These are phyloP conservation scores for Paxillus rubicundulus DNA, from an alignment of 768 basidiomycete species.

Conservation along the genomic window DNA sequence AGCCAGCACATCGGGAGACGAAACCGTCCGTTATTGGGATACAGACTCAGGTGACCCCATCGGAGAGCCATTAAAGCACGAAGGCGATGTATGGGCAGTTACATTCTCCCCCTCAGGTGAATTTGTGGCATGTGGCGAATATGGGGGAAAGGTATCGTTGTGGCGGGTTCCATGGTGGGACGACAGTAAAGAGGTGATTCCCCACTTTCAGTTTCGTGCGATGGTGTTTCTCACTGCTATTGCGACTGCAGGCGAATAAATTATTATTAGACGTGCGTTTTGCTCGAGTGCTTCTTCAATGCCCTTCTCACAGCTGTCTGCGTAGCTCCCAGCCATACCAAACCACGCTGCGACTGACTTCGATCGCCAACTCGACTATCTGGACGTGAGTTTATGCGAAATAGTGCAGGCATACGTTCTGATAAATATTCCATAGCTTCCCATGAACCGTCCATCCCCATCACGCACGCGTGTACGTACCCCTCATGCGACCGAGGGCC, in stretches of 20 bases:
- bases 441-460: too few species aligned
- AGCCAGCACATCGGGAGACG: neutral
- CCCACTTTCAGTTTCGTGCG: too few species aligned
- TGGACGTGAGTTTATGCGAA: neutral
- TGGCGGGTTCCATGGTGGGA: too few species aligned
- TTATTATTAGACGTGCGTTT: neutral
- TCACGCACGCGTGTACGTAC: too few species aligned
- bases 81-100: neutral
- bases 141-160: too few species aligned
- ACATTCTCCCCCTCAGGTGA: neutral
- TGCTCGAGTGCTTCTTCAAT: neutral
- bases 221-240: neutral
- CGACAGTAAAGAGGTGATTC: too few species aligned
- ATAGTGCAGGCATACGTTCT: neutral
- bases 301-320: too few species aligned
- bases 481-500: too few species aligned
- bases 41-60: neutral
- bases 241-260: neutral
- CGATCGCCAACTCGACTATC: neutral
- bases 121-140: neutral
- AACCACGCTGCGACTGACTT: too few species aligned
- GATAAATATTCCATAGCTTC: too few species aligned
- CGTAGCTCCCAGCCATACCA: too few species aligned
- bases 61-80: neutral
- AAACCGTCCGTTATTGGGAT: neutral